These are phyloP conservation scores for Hyaloscypha variabilis DNA, from an alignment of 495 filamentous ascomycete species.

Conservation along the genomic window DNA sequence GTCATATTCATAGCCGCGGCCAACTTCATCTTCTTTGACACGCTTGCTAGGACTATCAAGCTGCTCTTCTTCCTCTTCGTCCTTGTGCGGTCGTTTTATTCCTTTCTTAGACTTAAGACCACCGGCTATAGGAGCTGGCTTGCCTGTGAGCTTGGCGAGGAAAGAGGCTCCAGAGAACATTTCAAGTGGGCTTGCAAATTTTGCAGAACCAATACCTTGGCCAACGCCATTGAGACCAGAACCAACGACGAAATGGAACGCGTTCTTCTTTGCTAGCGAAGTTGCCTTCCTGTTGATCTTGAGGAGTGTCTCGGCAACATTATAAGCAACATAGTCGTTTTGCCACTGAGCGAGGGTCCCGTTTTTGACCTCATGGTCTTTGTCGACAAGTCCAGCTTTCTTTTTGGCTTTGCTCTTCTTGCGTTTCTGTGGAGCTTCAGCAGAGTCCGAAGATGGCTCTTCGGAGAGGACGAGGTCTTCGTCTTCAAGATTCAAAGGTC, in stretches of 20 bases:
- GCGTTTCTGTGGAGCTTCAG: conserved; percentile 24
- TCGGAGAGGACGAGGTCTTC: conserved; percentile 21
- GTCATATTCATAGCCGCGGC: conserved; percentile 47
- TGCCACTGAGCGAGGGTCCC: conserved; percentile 26
- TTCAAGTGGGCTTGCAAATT: conserved; percentile 46
- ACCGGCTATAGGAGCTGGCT: conserved; percentile 10
- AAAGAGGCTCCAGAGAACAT: conserved; percentile 60
- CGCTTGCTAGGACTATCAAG: conserved; percentile 31
- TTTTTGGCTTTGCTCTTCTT: conserved; percentile 20
- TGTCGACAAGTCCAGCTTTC: conserved; percentile 22
- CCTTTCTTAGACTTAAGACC: conserved; percentile 16
- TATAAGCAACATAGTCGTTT: conserved; percentile 29
- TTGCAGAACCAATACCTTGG: conserved; percentile 43
- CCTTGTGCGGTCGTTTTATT: conserved; percentile 40
- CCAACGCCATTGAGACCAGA: conserved; percentile 61
- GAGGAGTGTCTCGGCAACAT: conserved; percentile 17
- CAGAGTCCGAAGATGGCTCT: conserved; percentile 32
- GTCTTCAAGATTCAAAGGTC: conserved; percentile 16
- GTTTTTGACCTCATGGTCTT: conserved; percentile 19
- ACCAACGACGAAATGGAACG: conserved; percentile 53
- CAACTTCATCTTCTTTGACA: conserved; percentile 28
- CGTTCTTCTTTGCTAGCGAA: conserved; percentile 57
- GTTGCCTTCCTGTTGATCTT: conserved; percentile 38
- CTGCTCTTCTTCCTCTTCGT: conserved; percentile 33
- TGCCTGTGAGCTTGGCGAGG: conserved; percentile 45